Conservation (phyloP, 1,284 basidiomycete species). For the Leccinum huronense region DNA sequence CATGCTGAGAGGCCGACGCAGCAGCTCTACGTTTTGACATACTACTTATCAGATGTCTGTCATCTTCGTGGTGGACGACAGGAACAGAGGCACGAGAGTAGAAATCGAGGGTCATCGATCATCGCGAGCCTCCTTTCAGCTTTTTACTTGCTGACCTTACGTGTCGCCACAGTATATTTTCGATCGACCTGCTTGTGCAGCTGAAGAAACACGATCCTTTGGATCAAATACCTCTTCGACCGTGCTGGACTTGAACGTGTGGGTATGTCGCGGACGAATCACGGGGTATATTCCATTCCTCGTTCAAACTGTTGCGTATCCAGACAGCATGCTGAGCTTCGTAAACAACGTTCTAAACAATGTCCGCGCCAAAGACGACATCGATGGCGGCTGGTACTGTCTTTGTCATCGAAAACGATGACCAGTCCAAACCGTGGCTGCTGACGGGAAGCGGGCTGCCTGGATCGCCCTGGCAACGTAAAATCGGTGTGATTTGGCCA, state of each 20-base stretch:
- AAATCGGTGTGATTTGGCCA: constrained; percentile 69
- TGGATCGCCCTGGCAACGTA: constrained; percentile 48
- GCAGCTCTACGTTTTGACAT: constrained; percentile 74
- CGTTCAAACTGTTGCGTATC: constrained; percentile 44
- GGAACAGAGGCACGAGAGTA: constrained; percentile 76
- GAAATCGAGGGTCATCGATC: too few relatives aligned
- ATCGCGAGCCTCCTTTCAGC: too few relatives aligned
- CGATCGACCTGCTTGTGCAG: not conserved
- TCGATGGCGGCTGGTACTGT: constrained; percentile 41
- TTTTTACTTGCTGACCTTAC: not conserved
- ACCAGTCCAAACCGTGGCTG: constrained; percentile 62
- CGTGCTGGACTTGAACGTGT: constrained; percentile 55
- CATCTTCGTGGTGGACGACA: constrained; percentile 65
- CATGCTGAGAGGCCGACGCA: constrained; percentile 82
- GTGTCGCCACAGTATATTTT: not conserved
- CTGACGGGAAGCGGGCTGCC: constrained; percentile 12
- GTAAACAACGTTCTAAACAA: constrained; percentile 78
- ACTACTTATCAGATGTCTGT: constrained; percentile 79
- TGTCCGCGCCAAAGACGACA: constrained; percentile 69
- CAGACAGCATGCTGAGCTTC: constrained; percentile 66
- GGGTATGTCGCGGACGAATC: constrained; percentile 54
- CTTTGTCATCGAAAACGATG: constrained; percentile 25
- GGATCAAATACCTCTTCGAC: constrained; percentile 55
- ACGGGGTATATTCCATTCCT: constrained; percentile 50
- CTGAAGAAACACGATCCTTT: constrained; percentile 4